These are phyloP conservation scores for Yamadazyma blattariae DNA, from an alignment of 1,139 yeast genomes.

Conservation along the genomic window DNA sequence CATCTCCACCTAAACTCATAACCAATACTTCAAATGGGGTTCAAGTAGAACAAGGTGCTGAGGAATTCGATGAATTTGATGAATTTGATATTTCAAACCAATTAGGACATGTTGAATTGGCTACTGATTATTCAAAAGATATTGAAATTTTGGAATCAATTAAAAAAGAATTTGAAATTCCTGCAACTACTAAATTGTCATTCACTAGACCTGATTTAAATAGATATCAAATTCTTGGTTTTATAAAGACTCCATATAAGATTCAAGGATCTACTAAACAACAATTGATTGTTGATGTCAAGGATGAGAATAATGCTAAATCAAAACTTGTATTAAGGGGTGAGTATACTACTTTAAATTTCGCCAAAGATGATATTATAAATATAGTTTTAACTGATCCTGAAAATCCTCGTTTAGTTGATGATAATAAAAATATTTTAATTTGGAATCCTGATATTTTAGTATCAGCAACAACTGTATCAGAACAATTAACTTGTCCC, in stretches of 20 bases:
- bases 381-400: conserved; percentile 55
- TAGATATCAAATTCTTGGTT: conserved; percentile 46
- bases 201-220: conserved; percentile 45
- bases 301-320: conserved; percentile 25
- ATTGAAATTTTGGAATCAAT: conserved; percentile 4
- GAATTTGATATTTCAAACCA: conserved; percentile 6
- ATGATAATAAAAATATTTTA: conserved; percentile 58
- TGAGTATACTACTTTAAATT: conserved; percentile 46
- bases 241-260: conserved; percentile 32
- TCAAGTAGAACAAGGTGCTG: conserved; percentile 2
- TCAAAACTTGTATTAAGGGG: conserved; percentile 46
- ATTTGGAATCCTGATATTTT: conserved; percentile 83
- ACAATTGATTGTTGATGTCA: conserved; percentile 52
- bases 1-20: not conserved
- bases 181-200: conserved; percentile 27
- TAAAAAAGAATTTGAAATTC: conserved; percentile 5
- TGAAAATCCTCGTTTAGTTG: conserved; percentile 40
- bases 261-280: conserved; percentile 24
- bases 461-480: conserved; percentile 76
- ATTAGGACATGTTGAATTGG: not conserved
- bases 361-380: conserved; percentile 50
- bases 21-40: not conserved
- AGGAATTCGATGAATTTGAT: conserved; percentile 8
- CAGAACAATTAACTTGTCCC: conserved; percentile 72
- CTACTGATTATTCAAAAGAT: conserved; percentile 8